These are phyloP conservation scores for Coemansia reversa DNA, from an alignment of 192 early-diverging fungal species.

Conservation along the genomic window DNA sequence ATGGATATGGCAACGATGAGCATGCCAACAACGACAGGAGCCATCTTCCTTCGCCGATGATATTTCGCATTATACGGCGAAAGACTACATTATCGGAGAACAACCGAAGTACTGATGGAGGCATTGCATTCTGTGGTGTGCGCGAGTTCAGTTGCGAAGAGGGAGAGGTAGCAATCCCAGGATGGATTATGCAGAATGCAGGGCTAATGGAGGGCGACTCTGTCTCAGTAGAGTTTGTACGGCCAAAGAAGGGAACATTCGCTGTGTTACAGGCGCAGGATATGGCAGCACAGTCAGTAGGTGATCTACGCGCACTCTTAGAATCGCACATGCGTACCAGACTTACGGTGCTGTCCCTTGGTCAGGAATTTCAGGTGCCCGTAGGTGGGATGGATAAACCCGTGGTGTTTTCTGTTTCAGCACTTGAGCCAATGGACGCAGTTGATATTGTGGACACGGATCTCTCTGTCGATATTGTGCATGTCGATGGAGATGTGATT, in stretches of 20 bases:
- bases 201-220: slow-evolving; percentile 46
- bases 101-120: neutral
- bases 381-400: slow-evolving; percentile 52
- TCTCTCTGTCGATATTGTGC: slow-evolving; percentile 75
- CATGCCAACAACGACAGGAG: neutral
- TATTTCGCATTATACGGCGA: slow-evolving; percentile 21
- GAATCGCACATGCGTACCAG: slow-evolving; percentile 66
- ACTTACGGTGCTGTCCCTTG: slow-evolving; percentile 67
- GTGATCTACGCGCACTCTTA: slow-evolving; percentile 57
- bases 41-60: slow-evolving; percentile 37
- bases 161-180: slow-evolving; percentile 49
- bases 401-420: slow-evolving; percentile 60
- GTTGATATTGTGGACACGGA: slow-evolving; percentile 78
- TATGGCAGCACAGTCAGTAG: neutral
- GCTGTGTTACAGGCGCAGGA: slow-evolving; percentile 61
- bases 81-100: neutral
- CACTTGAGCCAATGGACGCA: slow-evolving; percentile 65
- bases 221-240: slow-evolving; percentile 58
- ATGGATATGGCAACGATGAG: neutral
- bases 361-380: slow-evolving; percentile 61
- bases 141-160: slow-evolving; percentile 69
- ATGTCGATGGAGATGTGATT: slow-evolving; percentile 18
- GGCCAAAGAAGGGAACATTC: slow-evolving; percentile 65
- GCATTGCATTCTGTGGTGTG: slow-evolving; percentile 57
- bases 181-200: slow-evolving; percentile 56